phyloP scores from a whole-genome alignment of 306 rosid species.

The Senna siamea region DNA sequence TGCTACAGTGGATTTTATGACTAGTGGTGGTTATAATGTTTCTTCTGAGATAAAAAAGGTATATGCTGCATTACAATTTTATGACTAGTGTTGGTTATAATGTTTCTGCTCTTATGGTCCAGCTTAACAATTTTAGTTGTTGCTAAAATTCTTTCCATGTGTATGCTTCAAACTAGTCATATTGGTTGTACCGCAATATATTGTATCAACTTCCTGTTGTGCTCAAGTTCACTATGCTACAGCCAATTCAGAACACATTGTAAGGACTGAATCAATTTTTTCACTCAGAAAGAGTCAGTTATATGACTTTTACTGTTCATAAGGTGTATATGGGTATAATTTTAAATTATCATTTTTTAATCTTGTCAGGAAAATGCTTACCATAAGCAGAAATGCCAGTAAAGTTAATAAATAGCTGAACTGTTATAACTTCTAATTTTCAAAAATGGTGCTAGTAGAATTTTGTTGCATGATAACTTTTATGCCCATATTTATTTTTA shows the following conservation, averaged over 20 bases:
- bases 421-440: slow-evolving; percentile 3
- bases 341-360: not conserved
- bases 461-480: slow-evolving; percentile 14
- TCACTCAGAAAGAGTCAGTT: not conserved
- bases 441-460: not conserved
- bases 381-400: not conserved
- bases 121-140: not conserved
- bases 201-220: slow-evolving; percentile 8
- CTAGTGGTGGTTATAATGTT: slow-evolving; percentile 82
- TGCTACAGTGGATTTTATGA: slow-evolving; percentile 82
- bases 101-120: not conserved
- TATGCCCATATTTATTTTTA: not conserved
- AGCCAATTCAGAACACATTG: not conserved
- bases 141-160: not conserved
- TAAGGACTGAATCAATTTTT: not conserved
- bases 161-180: not conserved
- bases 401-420: not conserved
- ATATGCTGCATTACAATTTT: slow-evolving; percentile 27
- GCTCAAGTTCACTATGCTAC: slow-evolving; percentile 18
- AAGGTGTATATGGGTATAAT: not conserved
- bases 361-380: not conserved
- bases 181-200: slow-evolving; percentile 19
- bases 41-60: slow-evolving; percentile 67
- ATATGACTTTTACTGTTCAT: not conserved
- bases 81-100: not conserved